Conservation (phyloP, 768 basidiomycete species). For the Obba rivulosa region DNA sequence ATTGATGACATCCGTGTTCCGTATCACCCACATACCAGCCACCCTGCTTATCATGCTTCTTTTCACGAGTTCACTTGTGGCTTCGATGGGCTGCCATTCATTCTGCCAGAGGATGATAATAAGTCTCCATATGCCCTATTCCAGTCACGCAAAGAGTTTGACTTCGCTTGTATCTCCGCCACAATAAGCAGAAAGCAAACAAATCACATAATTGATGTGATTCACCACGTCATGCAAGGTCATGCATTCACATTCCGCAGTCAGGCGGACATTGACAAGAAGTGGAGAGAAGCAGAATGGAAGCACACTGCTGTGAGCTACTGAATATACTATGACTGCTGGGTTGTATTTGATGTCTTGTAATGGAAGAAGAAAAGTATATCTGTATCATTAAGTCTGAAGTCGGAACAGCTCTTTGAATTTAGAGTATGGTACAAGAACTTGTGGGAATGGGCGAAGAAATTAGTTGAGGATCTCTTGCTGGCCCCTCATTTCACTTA, state of each 20-base stretch:
- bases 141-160: constrained; percentile 5
- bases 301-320: constrained; percentile 4
- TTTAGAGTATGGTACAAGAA: constrained; percentile 3
- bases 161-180: constrained; percentile 6
- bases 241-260: constrained; percentile 4
- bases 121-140: not conserved
- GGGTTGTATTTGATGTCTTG: not conserved
- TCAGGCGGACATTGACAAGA: constrained; percentile 3
- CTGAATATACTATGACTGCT: not conserved
- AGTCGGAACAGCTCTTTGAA: not conserved
- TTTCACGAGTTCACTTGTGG: no score
- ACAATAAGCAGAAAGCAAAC: constrained; percentile 1
- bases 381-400: not conserved
- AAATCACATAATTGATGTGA: constrained; percentile 1
- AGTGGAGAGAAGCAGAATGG: constrained; percentile 1
- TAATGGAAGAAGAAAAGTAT: constrained; percentile 5
- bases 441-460: constrained; percentile 9
- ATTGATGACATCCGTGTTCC: no score
- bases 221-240: not conserved
- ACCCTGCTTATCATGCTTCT: no score
- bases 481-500: constrained; percentile 7
- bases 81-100: no score
- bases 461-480: constrained; percentile 3
- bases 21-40: no score
- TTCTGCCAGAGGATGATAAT: no score